Percentiles rank a stretch among this genome's conserved stretches.
Conservation (phyloP, 768 basidiomycete species). For the Mycena kentingensis region DNA sequence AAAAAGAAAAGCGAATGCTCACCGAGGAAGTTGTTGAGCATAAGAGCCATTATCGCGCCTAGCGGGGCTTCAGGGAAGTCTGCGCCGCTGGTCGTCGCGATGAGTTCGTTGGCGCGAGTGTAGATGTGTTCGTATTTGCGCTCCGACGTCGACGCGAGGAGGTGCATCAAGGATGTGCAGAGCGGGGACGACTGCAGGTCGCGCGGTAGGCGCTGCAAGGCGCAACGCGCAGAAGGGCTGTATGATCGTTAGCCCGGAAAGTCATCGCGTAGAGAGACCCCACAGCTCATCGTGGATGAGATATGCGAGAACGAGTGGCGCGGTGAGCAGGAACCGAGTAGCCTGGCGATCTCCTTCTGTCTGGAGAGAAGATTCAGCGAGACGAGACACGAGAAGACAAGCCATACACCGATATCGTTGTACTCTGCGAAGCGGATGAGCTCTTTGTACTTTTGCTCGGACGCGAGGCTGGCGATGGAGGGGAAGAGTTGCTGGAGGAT, state of each 20-base stretch:
- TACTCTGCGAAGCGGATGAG: constrained; percentile 52
- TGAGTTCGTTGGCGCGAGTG: constrained; percentile 44
- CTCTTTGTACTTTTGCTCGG: constrained; percentile 42
- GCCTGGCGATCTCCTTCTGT: constrained; percentile 40
- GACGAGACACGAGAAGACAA: background rate
- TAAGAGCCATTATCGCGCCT: constrained; percentile 42
- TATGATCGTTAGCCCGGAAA: background rate
- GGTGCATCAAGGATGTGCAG: constrained; percentile 44
- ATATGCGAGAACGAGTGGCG: constrained; percentile 66
- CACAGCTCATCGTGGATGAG: constrained; percentile 66
- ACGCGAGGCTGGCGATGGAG: constrained; percentile 45
- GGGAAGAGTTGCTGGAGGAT: constrained; percentile 49
- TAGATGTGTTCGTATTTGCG: constrained; percentile 62
- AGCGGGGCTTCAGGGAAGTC: constrained; percentile 51
- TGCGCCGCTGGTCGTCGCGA: constrained; percentile 41
- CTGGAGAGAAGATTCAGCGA: constrained; percentile 26
- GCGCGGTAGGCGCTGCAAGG: constrained; percentile 56
- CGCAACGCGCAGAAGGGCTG: constrained; percentile 64
- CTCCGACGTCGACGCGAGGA: constrained; percentile 54
- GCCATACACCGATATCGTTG: constrained; percentile 55
- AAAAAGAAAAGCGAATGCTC: constrained; percentile 23
- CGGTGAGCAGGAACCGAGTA: constrained; percentile 53
- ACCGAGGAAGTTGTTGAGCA: constrained; percentile 59
- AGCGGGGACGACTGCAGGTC: constrained; percentile 46
- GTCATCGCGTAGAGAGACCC: constrained; percentile 25